Percentiles rank a stretch among this genome's conserved stretches.
These are phyloP conservation scores for Carex sylvatica DNA, from an alignment of 202 grass and related monocot genomes.

Conservation along the genomic window DNA sequence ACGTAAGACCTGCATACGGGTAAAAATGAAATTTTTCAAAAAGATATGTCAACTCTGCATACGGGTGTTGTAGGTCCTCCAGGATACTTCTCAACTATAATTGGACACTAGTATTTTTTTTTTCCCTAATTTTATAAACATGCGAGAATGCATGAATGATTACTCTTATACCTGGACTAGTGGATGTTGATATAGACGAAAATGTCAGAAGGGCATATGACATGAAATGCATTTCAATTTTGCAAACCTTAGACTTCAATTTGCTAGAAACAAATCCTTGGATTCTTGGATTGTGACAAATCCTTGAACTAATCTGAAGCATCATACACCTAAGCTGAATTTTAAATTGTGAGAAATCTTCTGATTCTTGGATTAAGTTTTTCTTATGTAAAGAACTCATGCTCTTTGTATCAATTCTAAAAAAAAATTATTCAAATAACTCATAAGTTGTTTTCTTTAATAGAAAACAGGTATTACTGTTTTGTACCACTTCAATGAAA, in stretches of 20 bases:
- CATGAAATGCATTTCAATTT: background rate
- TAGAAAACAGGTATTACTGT: background rate
- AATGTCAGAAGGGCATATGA: background rate
- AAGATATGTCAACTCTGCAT: no score
- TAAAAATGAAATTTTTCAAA: no score
- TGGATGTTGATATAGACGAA: background rate
- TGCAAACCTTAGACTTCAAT: background rate
- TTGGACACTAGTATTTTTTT: background rate
- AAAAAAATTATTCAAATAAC: background rate
- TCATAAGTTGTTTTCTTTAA: background rate
- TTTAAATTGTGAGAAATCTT: background rate
- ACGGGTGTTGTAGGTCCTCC: background rate
- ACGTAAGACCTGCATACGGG: no score
- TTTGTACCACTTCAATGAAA: background rate
- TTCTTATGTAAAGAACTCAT: background rate
- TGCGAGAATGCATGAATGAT: background rate
- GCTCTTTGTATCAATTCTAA: background rate
- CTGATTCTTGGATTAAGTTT: background rate
- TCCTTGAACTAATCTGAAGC: background rate
- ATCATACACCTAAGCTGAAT: background rate
- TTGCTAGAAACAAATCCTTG: background rate
- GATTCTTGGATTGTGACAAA: no score
- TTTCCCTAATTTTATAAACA: background rate
- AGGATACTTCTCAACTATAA: constrained; percentile 15
- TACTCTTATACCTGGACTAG: background rate